phyloP scores from a whole-genome alignment of 305 asterid species.

The Fraxinus nigra region DNA sequence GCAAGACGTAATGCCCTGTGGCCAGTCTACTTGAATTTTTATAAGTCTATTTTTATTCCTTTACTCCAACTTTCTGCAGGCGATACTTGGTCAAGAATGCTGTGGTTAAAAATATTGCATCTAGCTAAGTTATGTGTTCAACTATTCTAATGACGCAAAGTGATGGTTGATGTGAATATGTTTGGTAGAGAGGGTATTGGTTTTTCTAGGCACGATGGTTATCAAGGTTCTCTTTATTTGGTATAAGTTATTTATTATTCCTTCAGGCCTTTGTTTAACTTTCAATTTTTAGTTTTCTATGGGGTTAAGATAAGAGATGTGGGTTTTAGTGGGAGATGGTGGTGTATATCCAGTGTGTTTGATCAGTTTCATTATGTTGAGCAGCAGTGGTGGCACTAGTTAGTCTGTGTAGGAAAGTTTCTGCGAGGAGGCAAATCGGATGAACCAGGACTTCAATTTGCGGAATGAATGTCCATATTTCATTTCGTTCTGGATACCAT shows the following conservation, averaged over 20 bases:
- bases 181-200: slow-evolving; percentile 20
- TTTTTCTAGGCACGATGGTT: slow-evolving; percentile 20
- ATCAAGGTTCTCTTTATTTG: neutral
- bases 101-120: slow-evolving; percentile 36
- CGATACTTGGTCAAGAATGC: slow-evolving; percentile 32
- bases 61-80: slow-evolving; percentile 42
- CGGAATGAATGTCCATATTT: slow-evolving; percentile 40
- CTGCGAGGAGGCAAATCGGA: slow-evolving; percentile 44
- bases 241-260: neutral
- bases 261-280: neutral
- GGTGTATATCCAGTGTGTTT: neutral
- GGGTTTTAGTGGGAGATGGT: slow-evolving; percentile 6
- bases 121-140: slow-evolving; percentile 23
- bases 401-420: slow-evolving; percentile 24
- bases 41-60: slow-evolving; percentile 43
- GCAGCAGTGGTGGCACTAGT: slow-evolving; percentile 26
- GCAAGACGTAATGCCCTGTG: slow-evolving; percentile 88
- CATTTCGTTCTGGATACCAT: slow-evolving; percentile 57
- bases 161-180: slow-evolving; percentile 22
- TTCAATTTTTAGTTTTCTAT: neutral
- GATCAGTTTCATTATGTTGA: slow-evolving; percentile 17
- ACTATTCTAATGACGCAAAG: slow-evolving; percentile 21
- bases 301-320: neutral
- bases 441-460: slow-evolving; percentile 39
- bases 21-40: slow-evolving; percentile 53